Evolutionary conservation across 2,329 filamentous ascomycete species (phyloP), one percentile per base, ranked within the genome.

Genomic region (Nannizzia gypsea): DNA sequence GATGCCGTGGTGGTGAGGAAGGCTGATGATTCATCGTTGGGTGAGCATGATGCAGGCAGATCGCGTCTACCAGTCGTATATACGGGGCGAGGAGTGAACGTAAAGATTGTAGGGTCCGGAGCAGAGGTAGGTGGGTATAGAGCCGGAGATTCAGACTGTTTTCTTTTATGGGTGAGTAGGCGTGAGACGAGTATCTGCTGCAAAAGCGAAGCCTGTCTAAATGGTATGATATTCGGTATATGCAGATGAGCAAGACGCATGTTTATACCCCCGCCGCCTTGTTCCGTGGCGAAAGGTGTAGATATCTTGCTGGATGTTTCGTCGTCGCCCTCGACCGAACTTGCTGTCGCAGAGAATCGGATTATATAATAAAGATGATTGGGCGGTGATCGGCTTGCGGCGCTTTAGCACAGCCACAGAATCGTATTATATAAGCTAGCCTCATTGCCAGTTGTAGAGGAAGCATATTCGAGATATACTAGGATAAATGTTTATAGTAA

Each of bases 61-160:
- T 96, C 90, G 34, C 93, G 87, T 4, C 92, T 87, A 59, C 93
- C 93, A 64, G 91, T 87, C 13, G 92, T 96, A 74, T 93, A 96
- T 54, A 90, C 89, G 1, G 91, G 90, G 36, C 80, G 76, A 55
- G 90, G 88, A 59, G 89, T 85, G 73, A 95, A 93, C 64, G 89
- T 90, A 63, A 97, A 79, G 64, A 97, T 79, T 34, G 83, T 84
- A 26, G 90, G 88, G 13, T 78, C 76, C 0, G 87, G 87, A 6
- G 80, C 72, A 1, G 71, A 65, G n/a, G 66, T 59, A 24, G 63
- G 3, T 11, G 38, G 9, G 9, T 22, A 20, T 11, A 20, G n/a
- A 67, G 66, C 58, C 57, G 61, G 57, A 62, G 59, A 17, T 60
- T 42, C 38, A 42, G 60, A 63, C 56, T 59, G 34, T n/a, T 74